A percentile compares a stretch with the other conserved stretches of the same genome.
These are phyloP conservation scores for Nannizziopsis arthrosporioides DNA, from an alignment of 2,329 filamentous ascomycete genomes.

Conservation along the genomic window DNA sequence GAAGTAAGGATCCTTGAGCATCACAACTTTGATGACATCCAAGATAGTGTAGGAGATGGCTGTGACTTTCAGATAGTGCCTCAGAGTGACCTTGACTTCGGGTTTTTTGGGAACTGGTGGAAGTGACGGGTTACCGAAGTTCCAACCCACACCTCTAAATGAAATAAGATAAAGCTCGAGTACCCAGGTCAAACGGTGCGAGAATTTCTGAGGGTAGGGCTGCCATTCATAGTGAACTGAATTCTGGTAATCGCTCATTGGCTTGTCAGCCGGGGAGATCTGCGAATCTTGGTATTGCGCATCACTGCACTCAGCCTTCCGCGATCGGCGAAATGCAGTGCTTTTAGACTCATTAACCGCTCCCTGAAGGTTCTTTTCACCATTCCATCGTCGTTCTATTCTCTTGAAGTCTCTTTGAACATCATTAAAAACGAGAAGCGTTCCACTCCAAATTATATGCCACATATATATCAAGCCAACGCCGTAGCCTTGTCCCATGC, in stretches of 20 bases:
- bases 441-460: slow-evolving; percentile 43
- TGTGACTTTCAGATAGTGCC: slow-evolving; percentile 37
- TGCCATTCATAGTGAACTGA: slow-evolving; percentile 42
- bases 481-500: slow-evolving; percentile 43
- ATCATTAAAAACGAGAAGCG: slow-evolving; percentile 46
- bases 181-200: slow-evolving; percentile 9
- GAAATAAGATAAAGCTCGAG: slow-evolving; percentile 7
- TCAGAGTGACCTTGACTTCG: slow-evolving; percentile 38
- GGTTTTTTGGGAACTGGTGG: not conserved
- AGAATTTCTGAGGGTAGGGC: slow-evolving; percentile 23
- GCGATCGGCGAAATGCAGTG: too few species aligned
- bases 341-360: too few species aligned
- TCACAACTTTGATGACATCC: slow-evolving; percentile 56
- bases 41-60: slow-evolving; percentile 52
- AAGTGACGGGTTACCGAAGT: slow-evolving; percentile 4
- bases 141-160: slow-evolving; percentile 9
- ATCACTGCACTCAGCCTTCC: too few species aligned
- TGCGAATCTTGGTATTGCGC: not conserved
- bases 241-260: slow-evolving; percentile 42
- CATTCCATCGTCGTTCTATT: slow-evolving; percentile 35
- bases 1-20: slow-evolving; percentile 72
- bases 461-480: slow-evolving; percentile 45
- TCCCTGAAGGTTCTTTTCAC: too few species aligned
- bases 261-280: not conserved
- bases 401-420: slow-evolving; percentile 44